Evolutionary conservation across 2,329 filamentous ascomycete genomes (phyloP), one percentile per base, ranked within the genome.

Genomic region (Phaeophleospora eucalypticola): DNA sequence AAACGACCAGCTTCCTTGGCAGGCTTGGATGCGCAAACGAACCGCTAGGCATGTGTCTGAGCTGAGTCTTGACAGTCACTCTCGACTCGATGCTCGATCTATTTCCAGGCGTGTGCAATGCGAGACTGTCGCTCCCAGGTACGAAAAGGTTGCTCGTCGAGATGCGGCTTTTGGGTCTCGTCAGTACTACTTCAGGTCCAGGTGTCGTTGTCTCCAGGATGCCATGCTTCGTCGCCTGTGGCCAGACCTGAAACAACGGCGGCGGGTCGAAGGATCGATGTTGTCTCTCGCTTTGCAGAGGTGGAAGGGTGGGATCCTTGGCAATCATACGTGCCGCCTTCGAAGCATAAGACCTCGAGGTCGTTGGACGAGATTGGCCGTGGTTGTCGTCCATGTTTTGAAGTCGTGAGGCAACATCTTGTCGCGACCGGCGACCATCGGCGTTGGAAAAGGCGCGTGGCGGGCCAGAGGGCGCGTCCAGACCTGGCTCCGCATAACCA

Each of bases 211-310:
- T 78, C 19, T 83, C 78, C 2, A 95, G 72, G 14, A 78, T 81
- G 9, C 81, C 82, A 65, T 93, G 81, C 60, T 86, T 89, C 56
- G 88, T 78, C 2, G 88, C 82, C 66, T 95, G 89, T 0, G 87
- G 85, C 63, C 89, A 95, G 10, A 87, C 89, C 65, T 95, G 86
- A 65, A 90, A 94, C 10, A 96, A 71, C 2, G 89, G 87, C 4
- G 88, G 87, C 6, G 71, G 67, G 4, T 71, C 65, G 65, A 71
- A 74, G 40, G 58, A 20, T 34, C 46, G 47, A 17, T 40, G 35
- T 35, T 33, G 49, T 4, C 42, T 38, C 32, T 49, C 51, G 34
- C n/a, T 48, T 3, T 49, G 47, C 27, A 46, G 14, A 14, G 45
- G 43, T 29, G 49, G 41, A 33, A 47, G 21, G 15, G 16, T 15